phyloP scores from a whole-genome alignment of 345 rosid genomes.

The Boechera retrofracta region DNA sequence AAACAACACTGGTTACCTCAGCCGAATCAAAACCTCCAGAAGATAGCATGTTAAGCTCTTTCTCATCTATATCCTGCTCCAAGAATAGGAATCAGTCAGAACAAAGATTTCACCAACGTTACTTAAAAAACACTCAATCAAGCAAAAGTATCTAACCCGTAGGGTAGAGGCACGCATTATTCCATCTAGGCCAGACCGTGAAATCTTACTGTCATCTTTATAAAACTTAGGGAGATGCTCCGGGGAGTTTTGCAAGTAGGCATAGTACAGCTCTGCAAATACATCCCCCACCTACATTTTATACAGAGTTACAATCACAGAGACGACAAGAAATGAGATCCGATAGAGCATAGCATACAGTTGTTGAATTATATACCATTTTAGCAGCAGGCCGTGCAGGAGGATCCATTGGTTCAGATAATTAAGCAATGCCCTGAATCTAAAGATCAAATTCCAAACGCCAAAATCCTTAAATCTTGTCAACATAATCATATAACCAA shows the following conservation, averaged over 20 bases:
- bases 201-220: slow-evolving; percentile 49
- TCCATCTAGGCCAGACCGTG: slow-evolving; percentile 42
- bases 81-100: slow-evolving; percentile 28
- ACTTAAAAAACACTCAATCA: not conserved
- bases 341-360: slow-evolving; percentile 23
- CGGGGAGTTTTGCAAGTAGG: slow-evolving; percentile 39
- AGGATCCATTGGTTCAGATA: slow-evolving; percentile 46
- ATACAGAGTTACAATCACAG: not conserved
- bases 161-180: slow-evolving; percentile 43
- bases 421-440: slow-evolving; percentile 24
- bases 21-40: slow-evolving; percentile 53
- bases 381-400: not conserved
- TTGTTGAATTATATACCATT: slow-evolving; percentile 36
- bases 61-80: slow-evolving; percentile 63
- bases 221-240: slow-evolving; percentile 42
- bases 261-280: slow-evolving; percentile 48
- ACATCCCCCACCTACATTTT: slow-evolving; percentile 45
- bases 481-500: not conserved
- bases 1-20: slow-evolving; percentile 53
- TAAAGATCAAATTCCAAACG: not conserved
- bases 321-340: not conserved
- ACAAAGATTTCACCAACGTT: not conserved
- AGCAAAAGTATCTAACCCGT: slow-evolving; percentile 19
- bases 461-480: not conserved
- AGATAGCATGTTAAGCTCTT: slow-evolving; percentile 55